A percentile compares a stretch with the other conserved stretches of the same genome.
Evolutionary conservation across 768 basidiomycete species (phyloP).

Genomic region (Pholiota conissans): DNA sequence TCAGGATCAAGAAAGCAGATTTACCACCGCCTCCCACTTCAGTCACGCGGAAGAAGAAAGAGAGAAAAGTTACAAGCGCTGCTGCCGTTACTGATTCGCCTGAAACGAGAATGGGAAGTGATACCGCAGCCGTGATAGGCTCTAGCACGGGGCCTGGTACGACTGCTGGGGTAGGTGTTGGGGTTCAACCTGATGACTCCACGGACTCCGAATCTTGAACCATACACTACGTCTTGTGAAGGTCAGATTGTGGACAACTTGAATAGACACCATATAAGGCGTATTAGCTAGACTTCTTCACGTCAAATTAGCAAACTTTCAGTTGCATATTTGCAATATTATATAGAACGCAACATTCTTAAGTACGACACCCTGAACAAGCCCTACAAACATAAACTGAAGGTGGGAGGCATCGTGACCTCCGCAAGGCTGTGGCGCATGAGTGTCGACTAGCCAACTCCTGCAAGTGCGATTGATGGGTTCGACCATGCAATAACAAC

Average conservation of each 20-base stretch:
- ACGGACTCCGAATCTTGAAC: not conserved
- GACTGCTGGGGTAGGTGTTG: slow-evolving; percentile 3
- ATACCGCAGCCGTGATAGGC: slow-evolving; percentile 25
- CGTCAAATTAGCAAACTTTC: no score
- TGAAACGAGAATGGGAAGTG: slow-evolving; percentile 25
- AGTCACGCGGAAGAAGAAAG: slow-evolving; percentile 34
- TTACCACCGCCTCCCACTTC: slow-evolving; percentile 34
- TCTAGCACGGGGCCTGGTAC: slow-evolving; percentile 33
- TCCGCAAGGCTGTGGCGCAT: not conserved
- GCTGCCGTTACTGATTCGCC: slow-evolving; percentile 43
- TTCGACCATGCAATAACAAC: not conserved
- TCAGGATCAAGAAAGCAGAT: slow-evolving; percentile 72
- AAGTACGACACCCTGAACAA: no score
- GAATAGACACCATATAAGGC: not conserved
- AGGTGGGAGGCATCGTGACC: not conserved
- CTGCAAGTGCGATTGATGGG: not conserved
- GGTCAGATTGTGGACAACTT: not conserved
- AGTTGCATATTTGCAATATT: no score
- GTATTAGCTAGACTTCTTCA: no score
- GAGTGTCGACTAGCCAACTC: no score
- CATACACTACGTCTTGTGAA: no score
- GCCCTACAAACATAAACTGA: no score
- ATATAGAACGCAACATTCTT: no score
- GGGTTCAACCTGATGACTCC: not conserved
- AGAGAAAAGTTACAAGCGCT: slow-evolving; percentile 55